These are phyloP conservation scores for Colletotrichum nymphaeae DNA, from an alignment of 2,329 filamentous ascomycete species.

Conservation along the genomic window DNA sequence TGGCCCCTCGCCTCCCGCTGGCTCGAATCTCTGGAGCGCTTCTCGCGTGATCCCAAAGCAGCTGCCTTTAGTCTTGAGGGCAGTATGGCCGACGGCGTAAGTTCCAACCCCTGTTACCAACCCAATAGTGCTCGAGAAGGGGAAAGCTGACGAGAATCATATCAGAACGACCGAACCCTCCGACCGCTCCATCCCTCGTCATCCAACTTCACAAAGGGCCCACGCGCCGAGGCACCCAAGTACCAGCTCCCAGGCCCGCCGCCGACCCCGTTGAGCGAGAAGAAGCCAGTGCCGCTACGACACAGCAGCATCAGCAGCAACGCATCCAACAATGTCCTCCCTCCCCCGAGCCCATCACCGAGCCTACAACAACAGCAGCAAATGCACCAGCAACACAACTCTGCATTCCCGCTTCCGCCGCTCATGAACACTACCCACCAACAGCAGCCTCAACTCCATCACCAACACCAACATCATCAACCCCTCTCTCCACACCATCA, in stretches of 20 bases:
- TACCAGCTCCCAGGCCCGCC: constrained; percentile 28
- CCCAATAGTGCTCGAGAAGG: too few species aligned
- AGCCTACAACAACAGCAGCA: constrained; percentile 26
- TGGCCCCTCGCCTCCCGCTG: constrained; percentile 66
- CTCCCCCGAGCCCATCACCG: constrained; percentile 34
- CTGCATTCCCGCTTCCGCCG: constrained; percentile 21
- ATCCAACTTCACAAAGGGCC: constrained; percentile 37
- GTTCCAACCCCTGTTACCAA: background rate
- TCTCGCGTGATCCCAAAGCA: constrained; percentile 56
- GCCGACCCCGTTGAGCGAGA: constrained; percentile 23
- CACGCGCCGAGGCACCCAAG: constrained; percentile 34
- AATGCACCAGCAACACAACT: constrained; percentile 14
- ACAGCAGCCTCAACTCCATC: constrained; percentile 14
- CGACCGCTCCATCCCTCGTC: constrained; percentile 36
- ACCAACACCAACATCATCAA: constrained; percentile 10
- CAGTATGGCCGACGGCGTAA: constrained; percentile 61
- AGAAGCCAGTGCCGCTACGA: constrained; percentile 14
- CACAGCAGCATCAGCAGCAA: constrained; percentile 27
- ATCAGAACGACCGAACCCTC: constrained; percentile 45
- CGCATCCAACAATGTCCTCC: constrained; percentile 37
- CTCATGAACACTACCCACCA: constrained; percentile 8
- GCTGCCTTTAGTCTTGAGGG: constrained; percentile 53
- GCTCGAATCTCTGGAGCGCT: constrained; percentile 61
- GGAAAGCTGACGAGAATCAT: background rate
- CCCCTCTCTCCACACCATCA: constrained; percentile 2